Conservation (phyloP, 2,329 filamentous ascomycete species). For the Neofusicoccum cordaticola region DNA sequence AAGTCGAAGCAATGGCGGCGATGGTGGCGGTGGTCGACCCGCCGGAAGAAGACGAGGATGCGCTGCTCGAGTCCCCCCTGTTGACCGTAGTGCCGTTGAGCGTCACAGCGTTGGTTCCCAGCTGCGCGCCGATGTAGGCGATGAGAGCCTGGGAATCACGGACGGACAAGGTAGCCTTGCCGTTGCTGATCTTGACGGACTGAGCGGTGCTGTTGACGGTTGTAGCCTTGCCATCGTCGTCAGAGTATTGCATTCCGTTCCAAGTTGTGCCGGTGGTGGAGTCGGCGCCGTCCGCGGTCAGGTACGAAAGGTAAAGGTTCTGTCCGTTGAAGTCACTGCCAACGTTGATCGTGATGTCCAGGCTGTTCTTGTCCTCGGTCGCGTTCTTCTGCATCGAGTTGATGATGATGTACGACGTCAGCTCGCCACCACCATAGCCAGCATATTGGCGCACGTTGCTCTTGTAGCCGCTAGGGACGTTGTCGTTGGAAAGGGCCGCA, state of each 20-base stretch:
- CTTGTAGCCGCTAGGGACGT: conserved; percentile 36
- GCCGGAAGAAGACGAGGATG: not conserved
- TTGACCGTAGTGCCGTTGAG: conserved; percentile 6
- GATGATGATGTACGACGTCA: conserved; percentile 46
- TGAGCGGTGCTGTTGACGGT: conserved; percentile 32
- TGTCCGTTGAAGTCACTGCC: conserved; percentile 40
- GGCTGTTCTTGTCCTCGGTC: conserved; percentile 37
- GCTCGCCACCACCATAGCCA: conserved; percentile 43
- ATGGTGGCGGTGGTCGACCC: not conserved
- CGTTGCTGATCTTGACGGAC: conserved; percentile 32
- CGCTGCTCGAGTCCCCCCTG: not conserved
- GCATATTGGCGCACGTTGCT: conserved; percentile 45
- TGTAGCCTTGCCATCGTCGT: conserved; percentile 41
- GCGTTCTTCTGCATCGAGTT: conserved; percentile 46
- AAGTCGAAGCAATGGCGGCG: conserved; percentile 6
- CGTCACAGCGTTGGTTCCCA: conserved; percentile 33
- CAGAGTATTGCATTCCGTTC: conserved; percentile 48
- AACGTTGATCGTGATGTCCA: conserved; percentile 39
- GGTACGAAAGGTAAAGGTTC: conserved; percentile 46
- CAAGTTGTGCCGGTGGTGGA: conserved; percentile 43
- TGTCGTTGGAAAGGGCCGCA: conserved; percentile 31
- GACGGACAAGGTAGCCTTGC: conserved; percentile 32
- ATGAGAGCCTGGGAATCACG: conserved; percentile 49
- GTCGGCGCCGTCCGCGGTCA: conserved; percentile 48
- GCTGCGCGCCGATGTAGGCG: conserved; percentile 42